Evolutionary conservation across 2,329 filamentous ascomycete species (phyloP).

Genomic region (Penicillium brevicompactum): DNA sequence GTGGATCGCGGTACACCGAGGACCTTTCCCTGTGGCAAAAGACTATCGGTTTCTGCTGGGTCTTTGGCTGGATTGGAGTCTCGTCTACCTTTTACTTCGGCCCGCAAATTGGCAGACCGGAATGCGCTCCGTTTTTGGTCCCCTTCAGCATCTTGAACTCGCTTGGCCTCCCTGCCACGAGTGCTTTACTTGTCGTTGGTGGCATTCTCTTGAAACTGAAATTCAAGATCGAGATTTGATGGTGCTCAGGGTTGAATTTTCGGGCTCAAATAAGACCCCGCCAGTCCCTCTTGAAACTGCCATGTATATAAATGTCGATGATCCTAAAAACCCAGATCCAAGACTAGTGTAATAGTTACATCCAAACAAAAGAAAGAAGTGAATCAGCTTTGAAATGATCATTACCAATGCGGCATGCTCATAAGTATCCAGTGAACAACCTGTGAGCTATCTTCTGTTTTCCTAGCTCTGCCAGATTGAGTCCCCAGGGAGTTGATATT

Average conservation of each 20-base stretch:
- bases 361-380: too few relatives aligned
- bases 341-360: too few relatives aligned
- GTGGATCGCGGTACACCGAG: neutral
- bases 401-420: too few relatives aligned
- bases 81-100: slow-evolving; percentile 20
- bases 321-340: too few relatives aligned
- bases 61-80: slow-evolving; percentile 15
- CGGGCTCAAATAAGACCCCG: too few relatives aligned
- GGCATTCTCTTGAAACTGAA: neutral
- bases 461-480: too few relatives aligned
- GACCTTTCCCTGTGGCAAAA: slow-evolving; percentile 9
- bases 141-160: neutral
- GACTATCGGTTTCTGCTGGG: slow-evolving; percentile 14
- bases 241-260: neutral
- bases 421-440: too few relatives aligned
- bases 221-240: slow-evolving; percentile 1
- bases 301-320: too few relatives aligned
- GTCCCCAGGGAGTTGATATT: too few relatives aligned
- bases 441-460: too few relatives aligned
- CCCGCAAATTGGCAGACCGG: neutral
- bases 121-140: neutral
- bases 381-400: too few relatives aligned
- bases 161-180: neutral
- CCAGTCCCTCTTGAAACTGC: too few relatives aligned
- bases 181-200: neutral